These are phyloP conservation scores for Hygrocybe punicea DNA, from an alignment of 768 basidiomycete species.

Conservation along the genomic window DNA sequence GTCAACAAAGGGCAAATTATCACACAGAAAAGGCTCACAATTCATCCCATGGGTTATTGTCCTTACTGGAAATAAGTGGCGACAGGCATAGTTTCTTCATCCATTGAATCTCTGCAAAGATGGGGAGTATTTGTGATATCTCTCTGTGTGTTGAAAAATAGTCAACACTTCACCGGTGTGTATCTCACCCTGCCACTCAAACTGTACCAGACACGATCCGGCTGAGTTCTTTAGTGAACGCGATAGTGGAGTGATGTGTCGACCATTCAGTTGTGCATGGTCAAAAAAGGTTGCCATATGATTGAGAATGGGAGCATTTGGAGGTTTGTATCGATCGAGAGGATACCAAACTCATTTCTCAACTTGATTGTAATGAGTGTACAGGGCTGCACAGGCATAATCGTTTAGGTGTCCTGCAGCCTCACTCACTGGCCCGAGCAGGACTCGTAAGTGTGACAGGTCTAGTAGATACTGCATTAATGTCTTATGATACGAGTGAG, in stretches of 20 bases:
- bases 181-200: not conserved
- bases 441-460: too few relatives aligned
- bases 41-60: conserved; percentile 12
- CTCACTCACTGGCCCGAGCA: too few relatives aligned
- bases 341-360: not conserved
- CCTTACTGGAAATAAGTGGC: not conserved
- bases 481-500: too few relatives aligned
- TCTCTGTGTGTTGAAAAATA: conserved; percentile 17
- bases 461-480: too few relatives aligned
- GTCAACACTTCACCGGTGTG: conserved; percentile 13
- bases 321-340: not conserved
- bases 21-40: conserved; percentile 10
- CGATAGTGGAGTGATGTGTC: conserved; percentile 11
- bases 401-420: too few relatives aligned
- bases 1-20: not conserved
- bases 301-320: not conserved
- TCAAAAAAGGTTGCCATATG: not conserved
- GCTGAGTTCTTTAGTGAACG: conserved; percentile 4
- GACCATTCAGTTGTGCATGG: conserved; percentile 16
- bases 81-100: conserved; percentile 1
- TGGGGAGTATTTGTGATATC: not conserved
- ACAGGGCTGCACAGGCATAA: too few relatives aligned
- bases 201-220: conserved; percentile 15
- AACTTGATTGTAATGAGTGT: too few relatives aligned
- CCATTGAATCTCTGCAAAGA: conserved; percentile 10